Evolutionary conservation across 1,284 basidiomycete species (phyloP).

Genomic region (Ceratobasidium theobromae): DNA sequence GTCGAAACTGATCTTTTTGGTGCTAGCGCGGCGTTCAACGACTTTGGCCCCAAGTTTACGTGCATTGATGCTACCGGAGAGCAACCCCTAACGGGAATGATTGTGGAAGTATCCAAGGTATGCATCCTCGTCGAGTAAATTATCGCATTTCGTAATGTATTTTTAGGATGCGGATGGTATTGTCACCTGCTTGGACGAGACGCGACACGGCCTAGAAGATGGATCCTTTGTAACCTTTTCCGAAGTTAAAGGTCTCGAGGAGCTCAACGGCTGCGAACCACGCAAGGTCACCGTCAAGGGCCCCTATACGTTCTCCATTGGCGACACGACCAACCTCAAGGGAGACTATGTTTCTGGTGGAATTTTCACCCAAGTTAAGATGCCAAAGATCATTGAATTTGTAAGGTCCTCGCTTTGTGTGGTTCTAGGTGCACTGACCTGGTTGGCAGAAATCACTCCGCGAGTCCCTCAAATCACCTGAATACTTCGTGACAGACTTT

Average conservation of each 20-base stretch:
- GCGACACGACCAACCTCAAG: conserved; percentile 73
- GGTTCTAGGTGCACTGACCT: background rate
- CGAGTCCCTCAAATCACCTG: conserved; percentile 81
- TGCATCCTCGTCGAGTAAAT: conserved; percentile 32
- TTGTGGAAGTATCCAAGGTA: conserved; percentile 86
- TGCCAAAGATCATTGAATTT: conserved; percentile 94
- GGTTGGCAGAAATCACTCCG: conserved; percentile 85
- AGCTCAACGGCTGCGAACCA: conserved; percentile 88
- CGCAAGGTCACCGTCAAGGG: conserved; percentile 93
- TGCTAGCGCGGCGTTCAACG: conserved; percentile 85
- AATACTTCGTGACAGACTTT: conserved; percentile 95
- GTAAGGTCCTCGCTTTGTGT: conserved; percentile 53
- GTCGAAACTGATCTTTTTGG: background rate
- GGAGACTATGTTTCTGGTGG: conserved; percentile 86
- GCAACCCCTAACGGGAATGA: conserved; percentile 91
- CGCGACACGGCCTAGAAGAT: conserved; percentile 95
- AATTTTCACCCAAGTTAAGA: conserved; percentile 98
- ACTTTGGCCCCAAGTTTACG: conserved; percentile 93
- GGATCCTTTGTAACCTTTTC: conserved; percentile 97
- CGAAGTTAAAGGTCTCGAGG: conserved; percentile 96
- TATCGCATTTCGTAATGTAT: background rate
- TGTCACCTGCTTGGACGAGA: conserved; percentile 96
- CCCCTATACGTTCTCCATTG: conserved; percentile 94
- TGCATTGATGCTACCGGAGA: conserved; percentile 97
- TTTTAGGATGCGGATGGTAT: conserved; percentile 79